Base-by-base conservation (phyloP, 2,329 filamentous ascomycete species). In the Cladosporium austrohemisphaericum region DNA sequence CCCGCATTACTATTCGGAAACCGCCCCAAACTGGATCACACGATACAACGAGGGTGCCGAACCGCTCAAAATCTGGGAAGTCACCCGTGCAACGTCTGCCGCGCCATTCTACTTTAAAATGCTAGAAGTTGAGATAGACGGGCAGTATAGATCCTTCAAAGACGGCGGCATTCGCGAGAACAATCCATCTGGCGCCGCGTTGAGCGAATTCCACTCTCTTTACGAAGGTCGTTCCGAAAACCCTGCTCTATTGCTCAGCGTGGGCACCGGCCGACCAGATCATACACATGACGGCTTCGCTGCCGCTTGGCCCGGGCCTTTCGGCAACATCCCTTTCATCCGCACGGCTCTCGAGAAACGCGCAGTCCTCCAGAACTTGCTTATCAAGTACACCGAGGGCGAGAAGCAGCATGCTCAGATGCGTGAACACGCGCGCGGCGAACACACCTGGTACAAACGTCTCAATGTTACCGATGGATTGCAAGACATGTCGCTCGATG, bases 61-160 rank as follows among this genome's bases (percentile, higher is more conserved):
- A 50, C 61, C 64, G 33, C 60, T 76, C 13, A 66, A 69, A 1
- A 76, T 79, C 32, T 79, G 75, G 69, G 62, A 77, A 58, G 76
- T 76, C 1, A 76, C 73, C 0, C 61, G 75, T 6, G 76, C 76
- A 2, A 78, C 76, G 0, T 75, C 71, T 1, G 76, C 76, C 2
- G 76, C 76, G 0, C 75, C 76, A 0, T 76, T 76, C 57, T 76
- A 74, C 59, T 76, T 76, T 61, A 68, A 75, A 37, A 72, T 74
- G 65, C 65, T 76, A 8, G 65, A 70, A 48, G 70, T 71, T 5
- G 68, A 73, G 23, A 59, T 75, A 26, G 64, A 65, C n/a, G 66
- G 66, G 18, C 64, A 65, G 33, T 60, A 63, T 40, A 60, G 58
- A 38, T 68, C 66, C 8, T 76, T 75, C 66, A 76, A 76, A 58